phyloP scores from a whole-genome alignment of 805 yeast species.

The Pichia cabralensis region DNA sequence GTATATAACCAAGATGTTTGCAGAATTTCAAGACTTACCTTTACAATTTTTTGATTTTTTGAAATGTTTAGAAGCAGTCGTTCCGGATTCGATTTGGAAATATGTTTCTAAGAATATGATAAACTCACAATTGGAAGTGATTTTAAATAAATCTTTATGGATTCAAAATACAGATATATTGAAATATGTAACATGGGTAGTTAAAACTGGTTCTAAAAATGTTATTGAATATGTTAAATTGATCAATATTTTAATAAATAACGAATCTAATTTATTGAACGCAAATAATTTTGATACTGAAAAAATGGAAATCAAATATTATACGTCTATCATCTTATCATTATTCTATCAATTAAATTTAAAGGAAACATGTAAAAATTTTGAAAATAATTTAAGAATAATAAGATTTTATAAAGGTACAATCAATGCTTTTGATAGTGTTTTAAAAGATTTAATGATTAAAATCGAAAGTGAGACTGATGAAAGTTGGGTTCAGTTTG shows the following conservation, averaged over 20 bases:
- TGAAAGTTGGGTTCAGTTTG: constrained; percentile 55
- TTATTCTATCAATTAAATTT: constrained; percentile 40
- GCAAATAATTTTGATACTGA: no score
- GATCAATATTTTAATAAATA: constrained; percentile 55
- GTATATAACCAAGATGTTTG: constrained; percentile 53
- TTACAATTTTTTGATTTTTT: constrained; percentile 25
- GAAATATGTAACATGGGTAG: constrained; percentile 32
- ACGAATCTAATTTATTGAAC: constrained; percentile 31
- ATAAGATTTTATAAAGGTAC: constrained; percentile 57
- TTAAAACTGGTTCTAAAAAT: constrained; percentile 29
- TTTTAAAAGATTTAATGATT: constrained; percentile 47
- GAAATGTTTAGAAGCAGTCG: constrained; percentile 25
- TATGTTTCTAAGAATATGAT: constrained; percentile 36
- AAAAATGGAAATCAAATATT: constrained; percentile 25
- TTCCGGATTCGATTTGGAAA: constrained; percentile 27
- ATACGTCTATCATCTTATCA: constrained; percentile 37
- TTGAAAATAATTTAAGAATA: constrained; percentile 38
- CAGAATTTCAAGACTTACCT: constrained; percentile 31
- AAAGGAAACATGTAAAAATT: constrained; percentile 32
- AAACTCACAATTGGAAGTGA: constrained; percentile 57
- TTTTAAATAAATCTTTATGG: constrained; percentile 44
- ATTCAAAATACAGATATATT: constrained; percentile 31
- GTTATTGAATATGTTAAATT: constrained; percentile 38
- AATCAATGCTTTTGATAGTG: constrained; percentile 44
- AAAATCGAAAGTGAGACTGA: constrained; percentile 42